A percentile compares a stretch with the other conserved stretches of the same genome.
Conservation (phyloP, 129 eudicot species). For the Centella asiatica region DNA sequence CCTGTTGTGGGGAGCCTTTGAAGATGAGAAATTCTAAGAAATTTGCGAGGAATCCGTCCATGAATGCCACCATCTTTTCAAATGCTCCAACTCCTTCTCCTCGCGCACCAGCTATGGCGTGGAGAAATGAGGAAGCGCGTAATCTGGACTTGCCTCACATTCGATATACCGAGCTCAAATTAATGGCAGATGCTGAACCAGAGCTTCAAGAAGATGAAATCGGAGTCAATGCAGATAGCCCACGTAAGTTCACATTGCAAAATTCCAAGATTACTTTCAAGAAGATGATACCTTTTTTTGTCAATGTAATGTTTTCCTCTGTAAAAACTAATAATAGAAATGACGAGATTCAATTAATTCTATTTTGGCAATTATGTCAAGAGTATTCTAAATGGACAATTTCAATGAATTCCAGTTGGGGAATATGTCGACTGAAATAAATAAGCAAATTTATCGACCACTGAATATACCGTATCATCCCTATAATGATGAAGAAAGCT, state of each 20-base stretch:
- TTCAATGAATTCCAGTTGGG: no score
- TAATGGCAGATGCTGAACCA: slow-evolving; percentile 29
- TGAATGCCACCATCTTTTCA: slow-evolving; percentile 13
- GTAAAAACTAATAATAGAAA: no score
- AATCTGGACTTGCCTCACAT: slow-evolving; percentile 33
- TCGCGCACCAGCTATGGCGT: slow-evolving; percentile 19
- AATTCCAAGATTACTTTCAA: no score
- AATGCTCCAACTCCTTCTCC: slow-evolving; percentile 32
- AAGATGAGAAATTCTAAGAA: slow-evolving; percentile 28
- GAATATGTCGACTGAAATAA: no score
- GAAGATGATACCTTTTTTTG: no score
- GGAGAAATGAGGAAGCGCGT: slow-evolving; percentile 50
- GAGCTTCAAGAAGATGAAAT: slow-evolving; percentile 35
- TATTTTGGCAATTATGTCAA: no score
- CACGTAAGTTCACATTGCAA: slow-evolving; percentile 21
- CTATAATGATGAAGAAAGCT: no score
- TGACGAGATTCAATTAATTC: no score
- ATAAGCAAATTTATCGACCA: no score
- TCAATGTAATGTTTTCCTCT: not conserved
- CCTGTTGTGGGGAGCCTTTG: slow-evolving; percentile 78
- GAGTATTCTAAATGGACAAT: no score
- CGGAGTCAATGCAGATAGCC: slow-evolving; percentile 18
- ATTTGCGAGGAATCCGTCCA: slow-evolving; percentile 20
- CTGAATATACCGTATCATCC: no score
- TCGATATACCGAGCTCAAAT: slow-evolving; percentile 41